Evolutionary conservation across 2,329 filamentous ascomycete genomes (phyloP), one percentile per base, ranked within the genome.

Genomic region (Ceratocystis diversiconidia): DNA sequence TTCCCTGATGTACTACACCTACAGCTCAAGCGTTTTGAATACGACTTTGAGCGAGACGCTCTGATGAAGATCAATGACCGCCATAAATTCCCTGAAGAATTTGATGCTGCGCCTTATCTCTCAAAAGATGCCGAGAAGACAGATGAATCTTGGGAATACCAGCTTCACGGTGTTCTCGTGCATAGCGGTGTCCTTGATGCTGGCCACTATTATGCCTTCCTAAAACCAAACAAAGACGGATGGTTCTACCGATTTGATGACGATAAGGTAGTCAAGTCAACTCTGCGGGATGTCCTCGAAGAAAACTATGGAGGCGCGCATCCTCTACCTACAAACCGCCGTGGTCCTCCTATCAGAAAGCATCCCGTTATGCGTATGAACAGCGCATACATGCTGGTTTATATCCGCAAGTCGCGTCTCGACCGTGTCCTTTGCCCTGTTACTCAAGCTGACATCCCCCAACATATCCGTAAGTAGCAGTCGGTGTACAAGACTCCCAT

Each of bases 51-150:
- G 70, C 85, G 90, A 71, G 92, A 97, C 73, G 91, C 90, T 69
- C 96, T 97, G 89, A 96, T 95, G 88, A 99, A 99, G 77, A 91
- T 99, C 73, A 95, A 95, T 72, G 90, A 95, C 71, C 85, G 90
- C 66, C 92, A 94, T 76, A 90, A 95, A 72, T 95, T 94, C 70
- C 90, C 90, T 0, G 89, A 95, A 68, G 77, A 83, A 66, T 90
- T 91, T 71, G 89, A 95, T 72, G 90, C 92, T 5, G 80, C 89
- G 0, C 91, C 91, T 0, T 99, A 94, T 73, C 83, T 99, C 22
- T 88, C 90, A 12, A 86, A 90, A 28, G 86, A 90, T 68, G 90
- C 90, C 30, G 92, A 96, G 73, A 88, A 80, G 73, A 94, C 90
- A 0, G 61, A 68, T 55, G 91, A 97, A 73, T 79, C 92, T 1